Conservation (phyloP, 139 green algal species). For the Chloropicon primus region DNA sequence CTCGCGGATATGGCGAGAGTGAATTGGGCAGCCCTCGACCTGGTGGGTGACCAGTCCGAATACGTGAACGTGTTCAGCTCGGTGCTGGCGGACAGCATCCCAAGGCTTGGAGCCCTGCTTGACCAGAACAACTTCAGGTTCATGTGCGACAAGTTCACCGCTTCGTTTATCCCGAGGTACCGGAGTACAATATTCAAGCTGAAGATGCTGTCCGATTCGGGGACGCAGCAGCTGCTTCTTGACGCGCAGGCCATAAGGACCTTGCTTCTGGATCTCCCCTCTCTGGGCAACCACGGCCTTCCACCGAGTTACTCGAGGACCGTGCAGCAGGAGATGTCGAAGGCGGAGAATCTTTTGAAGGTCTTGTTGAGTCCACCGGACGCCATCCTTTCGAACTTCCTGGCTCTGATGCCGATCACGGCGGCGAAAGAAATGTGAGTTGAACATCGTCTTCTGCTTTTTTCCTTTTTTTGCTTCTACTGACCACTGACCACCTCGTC, state of each 20-base stretch:
- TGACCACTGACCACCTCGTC: conserved; percentile 62
- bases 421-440: not conserved
- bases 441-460: conserved; percentile 29
- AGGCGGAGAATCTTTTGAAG: conserved; percentile 63
- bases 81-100: conserved; percentile 39
- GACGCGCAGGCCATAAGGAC: conserved; percentile 28
- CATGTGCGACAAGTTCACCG: conserved; percentile 84
- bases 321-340: conserved; percentile 39
- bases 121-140: conserved; percentile 67
- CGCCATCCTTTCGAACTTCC: not conserved
- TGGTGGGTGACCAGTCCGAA: conserved; percentile 73
- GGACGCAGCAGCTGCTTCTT: conserved; percentile 44
- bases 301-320: not conserved
- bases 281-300: not conserved
- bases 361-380: conserved; percentile 5
- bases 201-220: conserved; percentile 24
- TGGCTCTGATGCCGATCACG: not conserved
- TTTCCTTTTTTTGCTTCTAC: conserved; percentile 42
- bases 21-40: conserved; percentile 51
- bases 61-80: conserved; percentile 36
- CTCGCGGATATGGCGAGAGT: conserved; percentile 39
- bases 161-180: conserved; percentile 68
- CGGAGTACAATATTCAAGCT: conserved; percentile 36
- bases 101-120: conserved; percentile 43
- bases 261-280: conserved; percentile 15